Percentiles rank a stretch among this genome's conserved stretches.
These are phyloP conservation scores for Yarrowia osloensis DNA, from an alignment of 805 yeast genomes.

Conservation along the genomic window DNA sequence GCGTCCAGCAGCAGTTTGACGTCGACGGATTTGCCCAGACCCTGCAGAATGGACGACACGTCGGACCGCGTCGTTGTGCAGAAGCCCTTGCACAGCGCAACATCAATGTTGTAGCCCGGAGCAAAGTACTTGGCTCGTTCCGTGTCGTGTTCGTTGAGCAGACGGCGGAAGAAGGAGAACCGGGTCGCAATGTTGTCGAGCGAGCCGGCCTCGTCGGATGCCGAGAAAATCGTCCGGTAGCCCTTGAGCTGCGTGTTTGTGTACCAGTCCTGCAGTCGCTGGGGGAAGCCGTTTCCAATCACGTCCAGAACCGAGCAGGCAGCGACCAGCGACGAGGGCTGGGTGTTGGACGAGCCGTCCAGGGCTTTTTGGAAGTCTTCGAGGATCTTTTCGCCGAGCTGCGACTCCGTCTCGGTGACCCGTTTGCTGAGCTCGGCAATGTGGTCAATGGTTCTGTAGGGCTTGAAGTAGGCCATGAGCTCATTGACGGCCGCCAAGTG, in stretches of 20 bases:
- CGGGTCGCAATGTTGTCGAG: slow-evolving; percentile 82
- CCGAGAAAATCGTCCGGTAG: slow-evolving; percentile 69
- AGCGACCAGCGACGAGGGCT: slow-evolving; percentile 43
- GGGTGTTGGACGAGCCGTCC: slow-evolving; percentile 3
- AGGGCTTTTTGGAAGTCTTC: slow-evolving; percentile 61
- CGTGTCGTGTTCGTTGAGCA: slow-evolving; percentile 60
- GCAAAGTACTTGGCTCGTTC: slow-evolving; percentile 63
- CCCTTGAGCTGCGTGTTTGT: slow-evolving; percentile 70
- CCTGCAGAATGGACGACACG: slow-evolving; percentile 54
- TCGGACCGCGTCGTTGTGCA: slow-evolving; percentile 72
- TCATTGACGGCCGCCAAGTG: slow-evolving; percentile 72
- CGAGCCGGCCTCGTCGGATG: slow-evolving; percentile 91
- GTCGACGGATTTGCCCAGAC: slow-evolving; percentile 49
- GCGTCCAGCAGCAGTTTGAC: slow-evolving; percentile 69
- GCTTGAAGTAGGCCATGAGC: slow-evolving; percentile 68
- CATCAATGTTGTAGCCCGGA: slow-evolving; percentile 66
- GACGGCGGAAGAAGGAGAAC: slow-evolving; percentile 75
- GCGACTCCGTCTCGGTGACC: slow-evolving; percentile 59
- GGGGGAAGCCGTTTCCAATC: slow-evolving; percentile 55
- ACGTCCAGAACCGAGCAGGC: slow-evolving; percentile 75
- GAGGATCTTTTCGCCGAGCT: slow-evolving; percentile 67
- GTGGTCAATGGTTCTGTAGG: slow-evolving; percentile 81
- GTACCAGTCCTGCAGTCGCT: slow-evolving; percentile 70
- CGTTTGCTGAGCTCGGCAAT: slow-evolving; percentile 65
- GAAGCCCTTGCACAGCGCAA: slow-evolving; percentile 61